A percentile compares a stretch with the other conserved stretches of the same genome.
Evolutionary conservation across 148 eudicot species (phyloP).

Genomic region (Linanthus parryae): DNA sequence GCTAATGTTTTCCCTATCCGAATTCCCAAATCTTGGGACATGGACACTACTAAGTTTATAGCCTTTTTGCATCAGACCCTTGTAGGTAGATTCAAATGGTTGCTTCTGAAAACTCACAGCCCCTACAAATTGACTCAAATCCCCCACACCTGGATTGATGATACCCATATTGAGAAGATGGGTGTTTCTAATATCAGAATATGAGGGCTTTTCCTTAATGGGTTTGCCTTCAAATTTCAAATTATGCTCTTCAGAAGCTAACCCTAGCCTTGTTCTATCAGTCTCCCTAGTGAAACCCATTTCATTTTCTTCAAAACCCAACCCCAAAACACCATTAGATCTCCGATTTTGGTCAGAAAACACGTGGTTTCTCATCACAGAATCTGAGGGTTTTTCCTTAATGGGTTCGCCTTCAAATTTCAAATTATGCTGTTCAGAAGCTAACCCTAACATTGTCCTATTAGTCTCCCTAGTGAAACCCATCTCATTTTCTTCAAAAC

Average conservation of each 20-base stretch:
- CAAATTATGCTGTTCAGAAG: conserved; percentile 2
- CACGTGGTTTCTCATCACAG: conserved; percentile 1
- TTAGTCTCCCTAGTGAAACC: not conserved
- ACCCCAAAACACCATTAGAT: not conserved
- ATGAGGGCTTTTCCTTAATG: not conserved
- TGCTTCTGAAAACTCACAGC: not conserved
- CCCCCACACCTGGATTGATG: too few relatives aligned
- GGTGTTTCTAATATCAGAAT: not conserved
- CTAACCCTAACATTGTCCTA: not conserved
- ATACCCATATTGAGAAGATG: not conserved
- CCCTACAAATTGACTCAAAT: not conserved
- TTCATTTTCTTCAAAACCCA: conserved; percentile 4
- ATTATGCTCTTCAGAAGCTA: conserved; percentile 4
- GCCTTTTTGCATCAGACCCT: not conserved
- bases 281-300: not conserved
- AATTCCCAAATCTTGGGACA: not conserved
- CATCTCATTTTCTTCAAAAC: conserved; percentile 5
- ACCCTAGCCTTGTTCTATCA: not conserved
- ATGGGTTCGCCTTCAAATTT: conserved; percentile 7
- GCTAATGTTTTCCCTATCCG: conserved; percentile 7
- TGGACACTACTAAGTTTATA: not conserved
- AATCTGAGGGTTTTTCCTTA: conserved; percentile 8
- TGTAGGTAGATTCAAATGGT: not conserved
- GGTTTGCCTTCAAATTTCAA: conserved; percentile 2
- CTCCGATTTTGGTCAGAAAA: not conserved